These are phyloP conservation scores for Saitoella complicata DNA, from an alignment of 805 yeast genomes.

Conservation along the genomic window DNA sequence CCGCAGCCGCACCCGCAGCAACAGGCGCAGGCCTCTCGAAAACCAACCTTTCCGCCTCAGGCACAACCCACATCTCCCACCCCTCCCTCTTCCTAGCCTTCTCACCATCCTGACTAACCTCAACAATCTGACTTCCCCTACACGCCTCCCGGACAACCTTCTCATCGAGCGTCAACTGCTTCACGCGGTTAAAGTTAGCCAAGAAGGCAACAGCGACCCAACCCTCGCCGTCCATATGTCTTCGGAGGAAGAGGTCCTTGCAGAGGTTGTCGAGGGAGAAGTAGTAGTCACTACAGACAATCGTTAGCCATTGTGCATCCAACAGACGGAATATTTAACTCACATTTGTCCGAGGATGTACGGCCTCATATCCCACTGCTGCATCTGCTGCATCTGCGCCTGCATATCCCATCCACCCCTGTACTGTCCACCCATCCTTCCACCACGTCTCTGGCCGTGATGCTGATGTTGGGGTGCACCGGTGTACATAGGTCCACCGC, in stretches of 20 bases:
- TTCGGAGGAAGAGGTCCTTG: constrained; percentile 69
- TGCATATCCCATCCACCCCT: too few species aligned
- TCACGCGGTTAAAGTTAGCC: constrained; percentile 61
- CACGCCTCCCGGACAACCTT: constrained; percentile 39
- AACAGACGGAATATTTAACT: too few species aligned
- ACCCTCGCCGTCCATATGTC: constrained; percentile 65
- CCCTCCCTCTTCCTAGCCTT: constrained; percentile 45
- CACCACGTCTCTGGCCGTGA: too few species aligned
- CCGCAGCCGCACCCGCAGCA: too few species aligned
- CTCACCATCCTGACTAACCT: constrained; percentile 17
- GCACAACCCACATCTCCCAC: constrained; percentile 56
- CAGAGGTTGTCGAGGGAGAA: constrained; percentile 74
- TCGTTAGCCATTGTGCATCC: too few species aligned
- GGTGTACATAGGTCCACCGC: too few species aligned
- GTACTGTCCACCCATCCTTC: too few species aligned
- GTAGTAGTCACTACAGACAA: constrained; percentile 49
- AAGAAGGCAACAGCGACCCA: constrained; percentile 48
- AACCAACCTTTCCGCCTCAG: constrained; percentile 18
- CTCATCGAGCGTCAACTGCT: constrained; percentile 39
- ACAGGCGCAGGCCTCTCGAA: too few species aligned
- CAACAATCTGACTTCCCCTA: constrained; percentile 36
- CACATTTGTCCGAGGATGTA: too few species aligned
- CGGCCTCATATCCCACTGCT: too few species aligned
- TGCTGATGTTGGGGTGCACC: too few species aligned
- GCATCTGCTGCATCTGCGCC: too few species aligned